A percentile compares a stretch with the other conserved stretches of the same genome.
These are phyloP conservation scores for Neoboletus subvelutipes DNA, from an alignment of 768 basidiomycete species.

Conservation along the genomic window DNA sequence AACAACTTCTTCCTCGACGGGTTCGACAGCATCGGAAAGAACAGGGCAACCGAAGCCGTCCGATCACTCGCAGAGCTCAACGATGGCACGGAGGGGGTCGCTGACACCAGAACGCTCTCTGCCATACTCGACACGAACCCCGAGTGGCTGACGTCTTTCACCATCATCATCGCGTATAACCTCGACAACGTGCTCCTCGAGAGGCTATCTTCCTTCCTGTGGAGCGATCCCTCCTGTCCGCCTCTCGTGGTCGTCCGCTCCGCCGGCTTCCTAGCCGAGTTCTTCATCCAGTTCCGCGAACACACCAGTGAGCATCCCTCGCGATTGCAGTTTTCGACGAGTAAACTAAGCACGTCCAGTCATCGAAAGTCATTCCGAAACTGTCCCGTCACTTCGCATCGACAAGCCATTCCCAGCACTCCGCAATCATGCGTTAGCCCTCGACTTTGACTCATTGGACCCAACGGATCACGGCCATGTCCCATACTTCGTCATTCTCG, in stretches of 20 bases:
- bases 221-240: constrained; percentile 57
- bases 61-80: constrained; percentile 82
- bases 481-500: constrained; percentile 87
- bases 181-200: constrained; percentile 55
- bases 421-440: constrained; percentile 62
- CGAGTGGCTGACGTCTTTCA: constrained; percentile 59
- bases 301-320: constrained; percentile 62
- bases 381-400: constrained; percentile 72
- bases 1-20: constrained; percentile 96
- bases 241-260: constrained; percentile 79
- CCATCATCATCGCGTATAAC: constrained; percentile 86
- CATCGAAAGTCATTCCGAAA: constrained; percentile 85
- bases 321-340: background rate
- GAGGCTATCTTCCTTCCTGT: constrained; percentile 63
- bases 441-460: constrained; percentile 81
- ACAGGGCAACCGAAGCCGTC: constrained; percentile 77
- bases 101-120: constrained; percentile 55
- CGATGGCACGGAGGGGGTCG: constrained; percentile 72
- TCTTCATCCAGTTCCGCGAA: constrained; percentile 87
- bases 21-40: constrained; percentile 71
- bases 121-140: constrained; percentile 56
- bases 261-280: constrained; percentile 87
- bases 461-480: constrained; percentile 87
- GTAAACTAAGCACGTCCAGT: constrained; percentile 44
- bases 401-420: constrained; percentile 87